Conservation (phyloP, 768 basidiomycete genomes). For the Lactifluus piperatus region DNA sequence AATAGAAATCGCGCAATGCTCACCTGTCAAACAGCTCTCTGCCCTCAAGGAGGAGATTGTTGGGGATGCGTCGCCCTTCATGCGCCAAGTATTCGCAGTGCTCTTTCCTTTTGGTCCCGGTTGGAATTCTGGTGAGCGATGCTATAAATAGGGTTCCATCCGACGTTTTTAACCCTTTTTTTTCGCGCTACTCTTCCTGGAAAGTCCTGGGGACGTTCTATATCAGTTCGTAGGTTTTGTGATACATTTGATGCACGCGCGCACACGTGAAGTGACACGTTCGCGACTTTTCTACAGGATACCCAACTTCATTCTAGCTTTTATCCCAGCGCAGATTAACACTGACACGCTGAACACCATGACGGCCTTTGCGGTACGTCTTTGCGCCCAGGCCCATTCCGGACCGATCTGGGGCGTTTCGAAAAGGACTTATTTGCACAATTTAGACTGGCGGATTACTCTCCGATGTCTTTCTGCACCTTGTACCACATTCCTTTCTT, state of each 20-base stretch:
- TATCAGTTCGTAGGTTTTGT: slow-evolving; percentile 77
- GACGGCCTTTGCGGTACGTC: slow-evolving; percentile 83
- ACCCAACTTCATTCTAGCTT: slow-evolving; percentile 90
- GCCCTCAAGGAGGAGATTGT: slow-evolving; percentile 54
- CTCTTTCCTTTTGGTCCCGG: slow-evolving; percentile 88
- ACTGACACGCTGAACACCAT: slow-evolving; percentile 82
- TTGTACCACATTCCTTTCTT: slow-evolving; percentile 88
- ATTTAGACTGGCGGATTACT: slow-evolving; percentile 78
- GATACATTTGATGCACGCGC: slow-evolving; percentile 3
- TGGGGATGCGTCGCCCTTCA: slow-evolving; percentile 56
- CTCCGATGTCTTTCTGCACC: slow-evolving; percentile 87
- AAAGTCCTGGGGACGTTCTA: slow-evolving; percentile 85
- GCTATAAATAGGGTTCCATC: not conserved
- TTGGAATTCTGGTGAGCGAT: slow-evolving; percentile 60
- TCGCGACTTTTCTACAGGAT: slow-evolving; percentile 42
- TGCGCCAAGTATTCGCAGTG: slow-evolving; percentile 72
- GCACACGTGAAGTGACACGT: slow-evolving; percentile 18
- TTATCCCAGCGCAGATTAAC: slow-evolving; percentile 85
- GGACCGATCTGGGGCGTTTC: not conserved
- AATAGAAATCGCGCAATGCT: slow-evolving; percentile 36
- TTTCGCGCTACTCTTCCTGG: not conserved
- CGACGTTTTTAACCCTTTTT: not conserved
- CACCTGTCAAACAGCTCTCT: slow-evolving; percentile 39
- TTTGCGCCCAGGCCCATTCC: not conserved
- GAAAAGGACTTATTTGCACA: slow-evolving; percentile 5